Evolutionary conservation across 2,329 filamentous ascomycete genomes (phyloP).

Genomic region (Aspergillus sp.): DNA sequence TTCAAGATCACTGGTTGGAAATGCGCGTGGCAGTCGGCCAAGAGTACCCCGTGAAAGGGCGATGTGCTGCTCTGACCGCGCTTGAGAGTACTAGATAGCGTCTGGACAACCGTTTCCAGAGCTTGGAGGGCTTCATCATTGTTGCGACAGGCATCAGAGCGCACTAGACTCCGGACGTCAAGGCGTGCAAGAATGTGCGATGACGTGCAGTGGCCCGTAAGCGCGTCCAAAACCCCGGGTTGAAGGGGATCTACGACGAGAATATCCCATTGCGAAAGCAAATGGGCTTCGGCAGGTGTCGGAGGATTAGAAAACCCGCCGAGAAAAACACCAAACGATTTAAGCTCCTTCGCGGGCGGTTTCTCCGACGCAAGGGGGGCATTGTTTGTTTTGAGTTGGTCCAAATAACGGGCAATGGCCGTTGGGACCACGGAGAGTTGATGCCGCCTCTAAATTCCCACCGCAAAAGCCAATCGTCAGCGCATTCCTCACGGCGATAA

Average conservation of each 20-base stretch:
- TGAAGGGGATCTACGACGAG: constrained; percentile 38
- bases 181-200: constrained; percentile 13
- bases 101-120: not conserved
- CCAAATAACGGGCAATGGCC: constrained; percentile 13
- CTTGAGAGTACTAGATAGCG: constrained; percentile 7
- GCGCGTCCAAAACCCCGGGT: constrained; percentile 29
- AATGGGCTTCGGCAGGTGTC: constrained; percentile 25
- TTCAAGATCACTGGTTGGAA: constrained; percentile 31
- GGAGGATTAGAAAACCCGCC: constrained; percentile 35
- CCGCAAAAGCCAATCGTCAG: not conserved
- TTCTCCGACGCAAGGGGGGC: not conserved
- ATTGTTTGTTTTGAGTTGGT: constrained; percentile 15
- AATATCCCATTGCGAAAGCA: constrained; percentile 39
- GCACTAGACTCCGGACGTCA: constrained; percentile 11
- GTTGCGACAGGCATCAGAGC: constrained; percentile 2
- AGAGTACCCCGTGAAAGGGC: constrained; percentile 37
- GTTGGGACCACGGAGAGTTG: constrained; percentile 17
- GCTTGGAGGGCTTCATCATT: constrained; percentile 12
- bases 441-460: constrained; percentile 11
- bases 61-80: constrained; percentile 8
- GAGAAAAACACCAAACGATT: constrained; percentile 38
- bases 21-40: constrained; percentile 35
- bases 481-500: not conserved
- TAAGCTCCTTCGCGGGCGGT: constrained; percentile 7
- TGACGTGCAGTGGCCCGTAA: constrained; percentile 14